Evolutionary conservation across 306 rosid species (phyloP), one percentile per base, ranked within the genome.

Genomic region (Citrullus amarus): DNA sequence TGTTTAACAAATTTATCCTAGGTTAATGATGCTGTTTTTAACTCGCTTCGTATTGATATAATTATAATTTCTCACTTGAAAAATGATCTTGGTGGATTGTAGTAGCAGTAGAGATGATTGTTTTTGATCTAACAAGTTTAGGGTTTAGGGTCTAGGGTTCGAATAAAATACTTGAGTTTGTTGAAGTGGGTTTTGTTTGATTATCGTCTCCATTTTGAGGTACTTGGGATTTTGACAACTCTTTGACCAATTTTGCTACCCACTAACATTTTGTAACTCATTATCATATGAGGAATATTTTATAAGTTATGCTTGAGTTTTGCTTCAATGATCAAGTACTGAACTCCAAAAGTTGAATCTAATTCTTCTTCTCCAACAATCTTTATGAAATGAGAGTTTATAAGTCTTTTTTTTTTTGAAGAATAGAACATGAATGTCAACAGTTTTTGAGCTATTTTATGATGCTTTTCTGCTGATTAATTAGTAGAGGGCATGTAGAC

Each of bases 1-100:
- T 59, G 79, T 66, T 73, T 80, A 66, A 59, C 68, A 32, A 59
- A 70, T 59, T 76, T 54, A 79, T 77, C 46, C 80, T 83, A 85
- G 84, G 34, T 80, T 87, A 82, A 89, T 85, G 85, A 89, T 89
- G 88, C 79, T 83, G 81, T 53, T 63, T 79, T 84, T 73, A 15
- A 38, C 30, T n/a, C 3, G 6, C 50, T 20, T 22, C 5, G 2
- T 20, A 68, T 9, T 20, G 5, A 36, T 34, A 34, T n/a, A 41
- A n/a, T 20, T 0, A 68, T 38, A 9, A 38, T 66, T 32, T 18
- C 36, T 3, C 10, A 59, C 65, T 57, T n/a, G 30, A 57, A 8
- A 57, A 3, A 20, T 8, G 5, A n/a, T 57, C 20, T 57, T 8
- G 28, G 28, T 8, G 28, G 28, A 18, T 55, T 55, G 22, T 48